These are phyloP conservation scores for Pyrenophora tritici-repentis DNA, from an alignment of 2,329 filamentous ascomycete genomes.

Conservation along the genomic window DNA sequence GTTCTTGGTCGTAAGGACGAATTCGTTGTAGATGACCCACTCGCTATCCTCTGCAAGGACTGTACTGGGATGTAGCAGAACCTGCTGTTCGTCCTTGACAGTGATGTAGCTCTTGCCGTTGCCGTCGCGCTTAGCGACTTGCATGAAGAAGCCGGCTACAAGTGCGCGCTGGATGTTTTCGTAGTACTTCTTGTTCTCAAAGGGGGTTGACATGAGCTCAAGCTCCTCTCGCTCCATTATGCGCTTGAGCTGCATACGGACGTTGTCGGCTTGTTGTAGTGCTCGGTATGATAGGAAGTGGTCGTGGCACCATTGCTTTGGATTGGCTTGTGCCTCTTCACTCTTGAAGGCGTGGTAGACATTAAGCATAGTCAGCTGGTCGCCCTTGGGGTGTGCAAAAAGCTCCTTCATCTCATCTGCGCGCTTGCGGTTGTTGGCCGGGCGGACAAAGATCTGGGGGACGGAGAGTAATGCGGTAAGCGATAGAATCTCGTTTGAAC, in stretches of 20 bases:
- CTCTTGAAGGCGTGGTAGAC: slow-evolving; percentile 97
- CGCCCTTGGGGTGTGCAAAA: slow-evolving; percentile 90
- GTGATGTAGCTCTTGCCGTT: slow-evolving; percentile 91
- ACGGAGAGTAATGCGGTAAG: slow-evolving; percentile 93
- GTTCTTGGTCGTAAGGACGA: slow-evolving; percentile 96
- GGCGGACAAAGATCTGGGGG: slow-evolving; percentile 90
- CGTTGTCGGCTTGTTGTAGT: slow-evolving; percentile 89
- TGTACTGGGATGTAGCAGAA: slow-evolving; percentile 90
- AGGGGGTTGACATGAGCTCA: slow-evolving; percentile 84
- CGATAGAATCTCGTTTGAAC: slow-evolving; percentile 96
- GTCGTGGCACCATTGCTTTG: slow-evolving; percentile 93
- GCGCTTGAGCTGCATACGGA: slow-evolving; percentile 85
- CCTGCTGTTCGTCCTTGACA: slow-evolving; percentile 94
- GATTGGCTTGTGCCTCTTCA: slow-evolving; percentile 69
- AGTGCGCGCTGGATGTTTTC: slow-evolving; percentile 93
- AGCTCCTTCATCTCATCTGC: slow-evolving; percentile 97
- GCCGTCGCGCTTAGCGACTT: slow-evolving; percentile 91
- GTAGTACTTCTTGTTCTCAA: slow-evolving; percentile 97
- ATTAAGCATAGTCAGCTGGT: slow-evolving; percentile 95
- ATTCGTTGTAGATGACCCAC: slow-evolving; percentile 98
- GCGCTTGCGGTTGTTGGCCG: slow-evolving; percentile 80
- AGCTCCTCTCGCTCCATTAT: slow-evolving; percentile 95
- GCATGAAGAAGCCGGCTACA: slow-evolving; percentile 98
- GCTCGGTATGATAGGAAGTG: slow-evolving; percentile 92
- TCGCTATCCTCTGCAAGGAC: slow-evolving; percentile 87